Evolutionary conservation across 805 yeast genomes (phyloP).

Genomic region (Saturnispora serradocipensis): DNA sequence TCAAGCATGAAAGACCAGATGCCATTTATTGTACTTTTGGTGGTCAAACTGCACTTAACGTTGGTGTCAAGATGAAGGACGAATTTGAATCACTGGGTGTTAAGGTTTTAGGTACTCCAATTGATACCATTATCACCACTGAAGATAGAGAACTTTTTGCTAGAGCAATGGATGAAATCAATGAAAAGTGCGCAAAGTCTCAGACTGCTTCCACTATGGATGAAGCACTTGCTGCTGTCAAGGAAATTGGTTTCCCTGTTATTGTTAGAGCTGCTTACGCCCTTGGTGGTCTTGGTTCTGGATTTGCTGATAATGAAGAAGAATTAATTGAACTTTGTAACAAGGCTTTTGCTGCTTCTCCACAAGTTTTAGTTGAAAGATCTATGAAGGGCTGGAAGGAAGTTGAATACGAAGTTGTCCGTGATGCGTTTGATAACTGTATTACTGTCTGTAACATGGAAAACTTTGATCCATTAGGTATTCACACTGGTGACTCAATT

Average conservation of each 20-base stretch:
- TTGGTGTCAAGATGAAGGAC: slow-evolving; percentile 93
- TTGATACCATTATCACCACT: slow-evolving; percentile 87
- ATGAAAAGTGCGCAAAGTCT: slow-evolving; percentile 95
- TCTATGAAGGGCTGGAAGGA: slow-evolving; percentile 99
- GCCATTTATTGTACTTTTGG: slow-evolving; percentile 95
- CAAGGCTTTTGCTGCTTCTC: slow-evolving; percentile 81
- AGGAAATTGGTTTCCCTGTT: slow-evolving; percentile 82
- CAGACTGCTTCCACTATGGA: slow-evolving; percentile 91
- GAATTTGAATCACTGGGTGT: slow-evolving; percentile 84
- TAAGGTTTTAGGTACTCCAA: slow-evolving; percentile 96
- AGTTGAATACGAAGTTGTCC: slow-evolving; percentile 96
- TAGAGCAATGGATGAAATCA: slow-evolving; percentile 86
- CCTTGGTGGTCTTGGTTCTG: slow-evolving; percentile 95
- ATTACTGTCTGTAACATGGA: slow-evolving; percentile 99
- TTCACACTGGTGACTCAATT: slow-evolving; percentile 98
- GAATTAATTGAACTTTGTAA: slow-evolving; percentile 85
- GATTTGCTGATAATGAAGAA: slow-evolving; percentile 76
- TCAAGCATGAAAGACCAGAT: slow-evolving; percentile 94
- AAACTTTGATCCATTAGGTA: slow-evolving; percentile 95
- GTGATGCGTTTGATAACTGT: slow-evolving; percentile 94
- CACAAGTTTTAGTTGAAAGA: slow-evolving; percentile 93
- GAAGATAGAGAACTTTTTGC: slow-evolving; percentile 97
- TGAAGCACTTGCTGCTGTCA: slow-evolving; percentile 89
- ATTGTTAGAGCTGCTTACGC: slow-evolving; percentile 97
- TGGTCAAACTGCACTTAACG: slow-evolving; percentile 96